These are phyloP conservation scores for Rhizopogon rudus DNA, from an alignment of 768 basidiomycete species.

Conservation along the genomic window DNA sequence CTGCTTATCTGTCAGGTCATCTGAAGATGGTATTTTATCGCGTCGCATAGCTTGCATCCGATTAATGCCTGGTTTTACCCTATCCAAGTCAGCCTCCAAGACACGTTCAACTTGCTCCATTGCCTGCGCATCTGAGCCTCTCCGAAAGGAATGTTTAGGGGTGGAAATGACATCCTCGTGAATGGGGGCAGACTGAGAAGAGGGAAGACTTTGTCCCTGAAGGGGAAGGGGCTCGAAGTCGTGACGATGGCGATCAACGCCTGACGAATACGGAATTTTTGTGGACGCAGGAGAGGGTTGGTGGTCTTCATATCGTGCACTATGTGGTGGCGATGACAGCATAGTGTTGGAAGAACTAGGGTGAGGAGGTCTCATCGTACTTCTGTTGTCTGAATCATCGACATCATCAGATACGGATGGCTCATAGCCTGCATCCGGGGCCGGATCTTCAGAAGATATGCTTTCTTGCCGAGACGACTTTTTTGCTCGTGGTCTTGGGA, in stretches of 20 bases:
- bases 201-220: slow-evolving; percentile 16
- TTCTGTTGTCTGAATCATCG: slow-evolving; percentile 53
- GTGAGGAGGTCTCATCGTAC: slow-evolving; percentile 35
- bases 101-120: slow-evolving; percentile 22
- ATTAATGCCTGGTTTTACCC: background rate
- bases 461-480: slow-evolving; percentile 64
- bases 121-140: slow-evolving; percentile 22
- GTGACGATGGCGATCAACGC: slow-evolving; percentile 21
- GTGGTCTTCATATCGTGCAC: slow-evolving; percentile 32
- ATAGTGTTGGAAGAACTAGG: slow-evolving; percentile 25
- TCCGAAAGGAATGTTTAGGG: slow-evolving; percentile 21
- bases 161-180: slow-evolving; percentile 25
- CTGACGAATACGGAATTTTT: slow-evolving; percentile 18
- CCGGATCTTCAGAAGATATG: slow-evolving; percentile 58
- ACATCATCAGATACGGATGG: slow-evolving; percentile 53
- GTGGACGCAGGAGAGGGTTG: slow-evolving; percentile 32
- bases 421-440: slow-evolving; percentile 60
- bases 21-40: slow-evolving; percentile 11
- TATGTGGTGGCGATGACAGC: slow-evolving; percentile 36
- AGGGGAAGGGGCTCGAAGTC: slow-evolving; percentile 13
- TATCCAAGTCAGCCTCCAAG: slow-evolving; percentile 15
- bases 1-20: slow-evolving; percentile 11
- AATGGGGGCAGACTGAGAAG: slow-evolving; percentile 20
- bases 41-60: background rate
- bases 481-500: slow-evolving; percentile 39